Base-by-base conservation (phyloP, 352 stramenopile genomes). In the Thalassiosira delicatula region DNA sequence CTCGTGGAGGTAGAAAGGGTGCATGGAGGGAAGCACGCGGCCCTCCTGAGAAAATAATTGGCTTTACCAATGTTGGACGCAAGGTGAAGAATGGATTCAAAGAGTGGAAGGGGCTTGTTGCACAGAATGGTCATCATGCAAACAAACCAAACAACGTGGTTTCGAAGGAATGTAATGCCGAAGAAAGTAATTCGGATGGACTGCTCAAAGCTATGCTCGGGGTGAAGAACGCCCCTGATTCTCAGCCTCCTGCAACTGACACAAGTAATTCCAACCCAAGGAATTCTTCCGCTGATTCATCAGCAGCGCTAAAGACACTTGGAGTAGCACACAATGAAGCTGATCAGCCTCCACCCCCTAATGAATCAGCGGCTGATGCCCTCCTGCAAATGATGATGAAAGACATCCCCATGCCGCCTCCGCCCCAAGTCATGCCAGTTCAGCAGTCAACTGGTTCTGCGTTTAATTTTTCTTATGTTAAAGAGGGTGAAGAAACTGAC, bases 391-490 rank as follows among this genome's bases (percentile, higher is more conserved):
- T 92, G 11, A 85, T 88, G 67, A 72, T 90, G 37, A 84, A 91
- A 72, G 75, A 78, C 25, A 83, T 68, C 27, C 42, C 25, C 35
- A 40, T 65, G 3, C 57, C 70, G 46, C 23, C 44, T 42, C 76
- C 68, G 30, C 49, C 76, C 44, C 53, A 71, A 53, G 9, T 61
- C 25, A 56, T 82, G 14, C 74, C 66, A 46, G 35, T 56, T 11
- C 77, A 70, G 37, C 19, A 27, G 21, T 14, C 63, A 29, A 37
- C 40, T 51, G 30, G 32, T 62, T 78, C 86, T 40, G 76, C 65
- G 0, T 94, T 94, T 61, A 94, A 93, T 60, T 94, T 94, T 72
- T 87, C 88, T 0, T 94, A 94, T 70, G 79, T 90, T 8, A 88
- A 91, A 69, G 91, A 92, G 84, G 91, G 88, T 67, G 79, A 93